A percentile compares a stretch with the other conserved stretches of the same genome.
These are phyloP conservation scores for Solanum appendiculatum DNA, from an alignment of 257 asterid genomes.

Conservation along the genomic window DNA sequence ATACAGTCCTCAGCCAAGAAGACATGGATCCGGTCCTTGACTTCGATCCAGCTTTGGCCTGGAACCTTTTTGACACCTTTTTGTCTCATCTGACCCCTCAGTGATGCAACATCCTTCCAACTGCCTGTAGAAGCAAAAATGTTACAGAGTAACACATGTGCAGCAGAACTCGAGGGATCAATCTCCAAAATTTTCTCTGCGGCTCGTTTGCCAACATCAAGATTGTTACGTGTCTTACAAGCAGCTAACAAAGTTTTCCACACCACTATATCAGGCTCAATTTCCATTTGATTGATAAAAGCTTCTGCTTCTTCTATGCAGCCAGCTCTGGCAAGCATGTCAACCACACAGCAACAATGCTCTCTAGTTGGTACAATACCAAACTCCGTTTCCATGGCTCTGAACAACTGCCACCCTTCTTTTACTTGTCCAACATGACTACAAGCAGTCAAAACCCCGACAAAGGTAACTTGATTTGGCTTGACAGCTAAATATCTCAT, in stretches of 20 bases:
- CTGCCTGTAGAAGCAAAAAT: constrained; percentile 54
- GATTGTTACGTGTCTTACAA: constrained; percentile 30
- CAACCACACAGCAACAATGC: constrained; percentile 59
- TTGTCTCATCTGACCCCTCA: constrained; percentile 56
- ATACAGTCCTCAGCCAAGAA: constrained; percentile 54
- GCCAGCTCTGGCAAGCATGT: constrained; percentile 63
- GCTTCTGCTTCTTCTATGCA: constrained; percentile 52
- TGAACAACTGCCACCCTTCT: constrained; percentile 56
- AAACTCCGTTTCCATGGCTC: constrained; percentile 43
- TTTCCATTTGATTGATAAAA: constrained; percentile 24
- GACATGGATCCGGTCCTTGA: constrained; percentile 33
- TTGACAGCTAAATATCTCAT: constrained; percentile 42
- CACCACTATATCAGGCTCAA: constrained; percentile 49
- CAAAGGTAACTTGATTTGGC: constrained; percentile 65
- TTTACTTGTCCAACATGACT: constrained; percentile 69
- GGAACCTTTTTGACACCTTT: constrained; percentile 48
- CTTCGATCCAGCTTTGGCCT: constrained; percentile 68
- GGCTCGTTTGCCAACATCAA: constrained; percentile 53
- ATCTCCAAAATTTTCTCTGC: constrained; percentile 50
- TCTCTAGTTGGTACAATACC: constrained; percentile 54
- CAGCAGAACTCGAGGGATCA: constrained; percentile 52
- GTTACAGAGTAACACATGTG: constrained; percentile 47
- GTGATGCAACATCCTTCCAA: constrained; percentile 46
- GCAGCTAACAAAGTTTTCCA: constrained; percentile 70
- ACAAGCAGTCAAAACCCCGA: constrained; percentile 76